Evolutionary conservation across 441 rosid species (phyloP).

Genomic region (Erodium moschatum): DNA sequence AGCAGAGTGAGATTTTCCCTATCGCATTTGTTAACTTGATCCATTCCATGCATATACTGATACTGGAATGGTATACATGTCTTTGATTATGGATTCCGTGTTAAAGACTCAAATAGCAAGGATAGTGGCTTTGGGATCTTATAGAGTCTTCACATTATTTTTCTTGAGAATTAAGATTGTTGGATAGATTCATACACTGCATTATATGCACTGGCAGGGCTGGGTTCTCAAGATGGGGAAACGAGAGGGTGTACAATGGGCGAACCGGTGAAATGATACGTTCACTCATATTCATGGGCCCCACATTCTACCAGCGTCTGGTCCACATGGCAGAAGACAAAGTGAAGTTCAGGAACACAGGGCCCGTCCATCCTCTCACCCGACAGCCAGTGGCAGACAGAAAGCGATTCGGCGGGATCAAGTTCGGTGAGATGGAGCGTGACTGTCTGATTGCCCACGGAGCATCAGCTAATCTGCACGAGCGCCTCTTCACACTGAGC

Average conservation of each 20-base stretch:
- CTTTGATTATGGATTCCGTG: background rate
- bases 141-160: background rate
- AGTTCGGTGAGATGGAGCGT: constrained; percentile 89
- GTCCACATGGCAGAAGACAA: constrained; percentile 89
- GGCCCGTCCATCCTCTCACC: constrained; percentile 87
- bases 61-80: background rate
- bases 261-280: constrained; percentile 64
- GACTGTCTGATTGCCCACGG: constrained; percentile 88
- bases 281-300: constrained; percentile 75
- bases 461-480: constrained; percentile 70
- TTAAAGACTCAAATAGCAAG: background rate
- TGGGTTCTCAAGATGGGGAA: constrained; percentile 82
- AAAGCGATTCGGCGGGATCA: constrained; percentile 75
- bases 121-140: background rate
- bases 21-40: too few relatives aligned
- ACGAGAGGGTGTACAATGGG: constrained; percentile 68
- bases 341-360: constrained; percentile 85
- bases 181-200: background rate
- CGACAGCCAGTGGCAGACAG: constrained; percentile 81
- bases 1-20: too few relatives aligned
- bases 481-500: constrained; percentile 69
- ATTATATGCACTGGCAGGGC: constrained; percentile 34
- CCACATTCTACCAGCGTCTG: constrained; percentile 76
- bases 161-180: background rate
- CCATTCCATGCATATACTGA: background rate